Evolutionary conservation across 2,329 filamentous ascomycete genomes (phyloP).

Genomic region (Byssoonygena ceratinophila): DNA sequence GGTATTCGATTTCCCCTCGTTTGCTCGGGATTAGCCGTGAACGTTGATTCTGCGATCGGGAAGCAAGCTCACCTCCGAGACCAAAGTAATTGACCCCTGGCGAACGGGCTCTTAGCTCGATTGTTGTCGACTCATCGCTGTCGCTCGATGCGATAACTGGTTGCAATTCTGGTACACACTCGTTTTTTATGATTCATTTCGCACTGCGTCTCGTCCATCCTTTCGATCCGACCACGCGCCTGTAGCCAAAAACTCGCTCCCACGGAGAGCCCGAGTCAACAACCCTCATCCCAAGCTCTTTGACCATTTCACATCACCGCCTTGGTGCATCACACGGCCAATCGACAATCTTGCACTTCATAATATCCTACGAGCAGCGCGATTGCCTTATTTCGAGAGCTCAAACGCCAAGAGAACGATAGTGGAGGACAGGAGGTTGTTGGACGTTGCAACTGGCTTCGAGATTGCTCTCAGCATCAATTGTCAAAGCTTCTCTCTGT

Average conservation of each 20-base stretch:
- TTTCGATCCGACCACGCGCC: neutral
- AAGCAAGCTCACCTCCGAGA: neutral
- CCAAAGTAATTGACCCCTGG: slow-evolving; percentile 8
- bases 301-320: neutral
- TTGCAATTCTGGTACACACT: slow-evolving; percentile 3
- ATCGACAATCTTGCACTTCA: neutral
- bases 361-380: too few relatives aligned
- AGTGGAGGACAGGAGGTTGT: slow-evolving; percentile 1
- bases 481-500: neutral
- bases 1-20: slow-evolving; percentile 1
- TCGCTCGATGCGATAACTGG: neutral
- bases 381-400: neutral
- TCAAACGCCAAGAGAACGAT: slow-evolving; percentile 8
- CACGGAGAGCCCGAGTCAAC: neutral
- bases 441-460: neutral
- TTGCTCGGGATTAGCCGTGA: slow-evolving; percentile 9
- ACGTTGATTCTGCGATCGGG: neutral
- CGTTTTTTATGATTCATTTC: neutral
- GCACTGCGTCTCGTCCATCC: neutral
- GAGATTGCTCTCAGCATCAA: neutral
- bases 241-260: neutral
- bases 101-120: slow-evolving; percentile 18
- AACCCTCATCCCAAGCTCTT: neutral
- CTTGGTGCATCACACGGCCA: neutral
- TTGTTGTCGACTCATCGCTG: slow-evolving; percentile 4